Evolutionary conservation across 306 rosid species (phyloP), one percentile per base, ranked within the genome.

Genomic region (Acacia acuminata): DNA sequence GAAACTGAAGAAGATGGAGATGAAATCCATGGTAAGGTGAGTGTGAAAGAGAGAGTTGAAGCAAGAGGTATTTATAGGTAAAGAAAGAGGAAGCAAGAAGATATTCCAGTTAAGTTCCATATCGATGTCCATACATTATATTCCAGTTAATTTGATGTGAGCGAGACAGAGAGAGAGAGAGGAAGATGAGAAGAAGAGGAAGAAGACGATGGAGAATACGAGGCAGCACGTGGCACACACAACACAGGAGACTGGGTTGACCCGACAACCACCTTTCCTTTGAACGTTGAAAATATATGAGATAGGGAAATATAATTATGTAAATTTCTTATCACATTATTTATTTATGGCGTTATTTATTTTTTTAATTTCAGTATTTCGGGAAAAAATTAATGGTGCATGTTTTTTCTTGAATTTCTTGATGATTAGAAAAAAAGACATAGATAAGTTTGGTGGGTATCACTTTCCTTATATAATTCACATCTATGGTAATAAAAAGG

Each of bases 21-120:
- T n/a, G 63, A 79, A 9, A 20, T 88, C 92, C 94, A 90, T 58
- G 32, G 13, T 58, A 16, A 17, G n/a, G 58, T 0, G 65, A n/a
- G n/a, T n/a, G 65, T 58, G 32, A 43, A 85, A 56, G 25, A 77
- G 47, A 27, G 74, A 15, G 82, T 20, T 44, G 81, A 63, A 30
- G 8, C 67, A 9, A 7, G 77, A 64, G 75, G 81, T 87, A 85
- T 87, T 51, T 51, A 51, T 15, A 51, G n/a, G 19, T 15, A 48
- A 14, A 48, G 53, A 48, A 14, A 48, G 53, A 48, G 58, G 4
- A 22, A 51, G 19, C 53, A 14, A 47, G 53, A 12, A 14, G 53
- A 5, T 13, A 13, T 47, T 14, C 7, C 19, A 13, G 15, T 47
- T 13, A 12, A 14, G 53, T 13, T 14, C 19, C 53, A 3, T 17